Base-by-base conservation (phyloP, 1,284 basidiomycete genomes). In the Puccinia coronata region DNA sequence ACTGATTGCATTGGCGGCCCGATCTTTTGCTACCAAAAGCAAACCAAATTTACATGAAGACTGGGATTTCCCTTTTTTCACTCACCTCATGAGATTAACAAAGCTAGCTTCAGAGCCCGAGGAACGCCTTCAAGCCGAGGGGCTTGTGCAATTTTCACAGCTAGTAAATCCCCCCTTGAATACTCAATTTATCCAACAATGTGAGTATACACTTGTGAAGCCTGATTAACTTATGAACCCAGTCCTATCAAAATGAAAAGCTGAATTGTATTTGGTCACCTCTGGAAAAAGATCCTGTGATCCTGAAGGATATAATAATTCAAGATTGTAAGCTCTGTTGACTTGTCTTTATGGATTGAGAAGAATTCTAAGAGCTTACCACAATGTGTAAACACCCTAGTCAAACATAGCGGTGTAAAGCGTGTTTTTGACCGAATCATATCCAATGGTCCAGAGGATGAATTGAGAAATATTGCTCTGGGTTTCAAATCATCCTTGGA, bases 51-150 rank as follows among this genome's bases (percentile, higher is more conserved):
- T 14, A 9, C 6, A 63, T 9, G 61, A 63, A 31, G 61, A 63
- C 36, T 39, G 36, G 61, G 61, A 39, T 63, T 63, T 41, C 61
- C 61, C 61, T 6, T 63, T 41, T 39, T 63, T 63, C 31, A 63
- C 18, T 41, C 61, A 63, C 61, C 61, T 63, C 5, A 63, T 63
- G 61, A 63, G 61, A 63, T 63, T 63, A n/a, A 41, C 61, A 6
- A 63, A 63, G 25, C 18, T 41, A 0, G 61, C 61, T 41, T 39
- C 61, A 31, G 61, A 41, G 61, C 61, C 61, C 23, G 61, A 63
- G 61, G 61, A 63, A 18, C 61, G 61, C 61, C 31, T 63, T 20
- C 61, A 63, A 36, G 61, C 61, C 36, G 61, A 63, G 20, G 61
- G 8, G 12, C 61, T 63, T 41, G 61, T 63, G 23, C 34, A n/a